Percentiles rank a stretch among this genome's conserved stretches.
phyloP scores from a whole-genome alignment of 257 asterid species.

The Salvia splendens region DNA sequence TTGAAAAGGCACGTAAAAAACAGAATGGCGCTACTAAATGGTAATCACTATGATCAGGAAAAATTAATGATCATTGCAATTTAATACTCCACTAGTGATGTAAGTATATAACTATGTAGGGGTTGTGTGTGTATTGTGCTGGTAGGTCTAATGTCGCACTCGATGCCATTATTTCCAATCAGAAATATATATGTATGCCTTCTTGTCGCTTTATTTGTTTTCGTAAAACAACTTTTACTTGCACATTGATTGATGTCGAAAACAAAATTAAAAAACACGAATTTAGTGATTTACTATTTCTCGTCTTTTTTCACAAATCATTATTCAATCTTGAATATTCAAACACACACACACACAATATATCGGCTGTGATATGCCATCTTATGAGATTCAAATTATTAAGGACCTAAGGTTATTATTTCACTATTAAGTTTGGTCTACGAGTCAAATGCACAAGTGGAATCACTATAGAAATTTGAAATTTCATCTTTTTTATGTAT shows the following conservation, averaged over 20 bases:
- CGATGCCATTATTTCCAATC: conserved; percentile 6
- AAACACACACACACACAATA: background rate
- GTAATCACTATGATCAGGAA: background rate
- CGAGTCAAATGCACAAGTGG: no score
- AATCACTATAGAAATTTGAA: no score
- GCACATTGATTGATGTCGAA: conserved; percentile 19
- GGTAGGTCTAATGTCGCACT: conserved; percentile 25
- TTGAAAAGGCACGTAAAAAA: background rate
- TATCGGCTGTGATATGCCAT: background rate
- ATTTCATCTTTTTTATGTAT: no score
- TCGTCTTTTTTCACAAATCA: background rate
- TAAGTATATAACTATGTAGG: background rate
- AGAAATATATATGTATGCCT: background rate
- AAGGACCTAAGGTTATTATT: no score
- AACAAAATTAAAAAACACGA: conserved; percentile 3
- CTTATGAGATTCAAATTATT: no score
- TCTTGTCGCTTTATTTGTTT: background rate
- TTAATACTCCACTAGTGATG: background rate
- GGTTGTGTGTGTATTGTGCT: background rate
- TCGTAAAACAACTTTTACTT: conserved; percentile 9
- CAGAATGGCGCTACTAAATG: background rate
- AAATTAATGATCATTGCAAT: background rate
- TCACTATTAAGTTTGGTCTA: no score
- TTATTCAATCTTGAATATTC: background rate
- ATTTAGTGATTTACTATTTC: conserved; percentile 1